Conservation (phyloP, 2,329 filamentous ascomycete genomes). For the Monilinia fructigena region DNA sequence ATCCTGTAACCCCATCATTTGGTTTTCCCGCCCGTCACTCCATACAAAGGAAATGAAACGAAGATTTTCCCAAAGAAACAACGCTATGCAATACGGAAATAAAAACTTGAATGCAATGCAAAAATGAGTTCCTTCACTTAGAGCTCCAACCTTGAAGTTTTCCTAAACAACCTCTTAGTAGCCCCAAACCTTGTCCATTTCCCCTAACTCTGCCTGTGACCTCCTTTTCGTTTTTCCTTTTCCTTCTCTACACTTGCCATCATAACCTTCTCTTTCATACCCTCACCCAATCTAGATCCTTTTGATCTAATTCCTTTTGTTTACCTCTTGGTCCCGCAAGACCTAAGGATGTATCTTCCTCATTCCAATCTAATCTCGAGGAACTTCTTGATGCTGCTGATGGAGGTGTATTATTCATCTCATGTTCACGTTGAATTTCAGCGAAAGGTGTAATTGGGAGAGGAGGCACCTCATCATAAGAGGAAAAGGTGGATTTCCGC, state of each 20-base stretch:
- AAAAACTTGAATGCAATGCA: background rate
- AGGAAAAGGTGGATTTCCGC: conserved; percentile 26
- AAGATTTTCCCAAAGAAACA: background rate
- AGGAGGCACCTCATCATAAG: conserved; percentile 26
- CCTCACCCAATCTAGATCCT: conserved; percentile 81
- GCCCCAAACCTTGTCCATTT: conserved; percentile 68
- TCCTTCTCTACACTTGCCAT: conserved; percentile 62
- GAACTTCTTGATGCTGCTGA: conserved; percentile 27
- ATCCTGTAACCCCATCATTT: background rate
- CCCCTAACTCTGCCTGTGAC: conserved; percentile 49
- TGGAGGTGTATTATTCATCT: conserved; percentile 15
- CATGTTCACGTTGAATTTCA: conserved; percentile 13
- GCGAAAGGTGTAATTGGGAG: conserved; percentile 30
- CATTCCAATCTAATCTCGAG: conserved; percentile 56
- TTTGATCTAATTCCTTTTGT: conserved; percentile 64
- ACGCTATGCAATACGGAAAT: conserved; percentile 11
- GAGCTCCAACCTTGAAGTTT: conserved; percentile 19
- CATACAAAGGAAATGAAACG: conserved; percentile 4
- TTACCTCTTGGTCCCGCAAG: conserved; percentile 69
- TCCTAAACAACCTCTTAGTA: conserved; percentile 66
- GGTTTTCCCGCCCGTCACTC: background rate
- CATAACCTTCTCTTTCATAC: conserved; percentile 76
- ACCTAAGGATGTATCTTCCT: conserved; percentile 56
- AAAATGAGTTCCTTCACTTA: background rate
- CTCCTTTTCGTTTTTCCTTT: conserved; percentile 36